A percentile compares a stretch with the other conserved stretches of the same genome.
phyloP scores from a whole-genome alignment of 306 rosid genomes.

The Ochetophila trinervis region DNA sequence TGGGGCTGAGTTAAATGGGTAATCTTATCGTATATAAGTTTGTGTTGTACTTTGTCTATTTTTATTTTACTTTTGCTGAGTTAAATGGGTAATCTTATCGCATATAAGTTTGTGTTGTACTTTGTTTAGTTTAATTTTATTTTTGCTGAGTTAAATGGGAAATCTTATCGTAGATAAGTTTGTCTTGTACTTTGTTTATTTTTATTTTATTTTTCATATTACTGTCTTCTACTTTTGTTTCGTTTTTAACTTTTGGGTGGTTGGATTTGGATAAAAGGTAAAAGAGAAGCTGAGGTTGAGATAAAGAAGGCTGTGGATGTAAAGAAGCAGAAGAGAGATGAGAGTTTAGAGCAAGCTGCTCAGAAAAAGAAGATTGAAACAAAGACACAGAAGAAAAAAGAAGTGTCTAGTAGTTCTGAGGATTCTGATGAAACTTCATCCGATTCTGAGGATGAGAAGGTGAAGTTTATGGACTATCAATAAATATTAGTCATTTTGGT shows the following conservation, averaged over 20 bases:
- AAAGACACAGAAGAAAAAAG: constrained; percentile 40
- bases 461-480: not conserved
- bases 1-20: too few relatives aligned
- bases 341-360: constrained; percentile 37
- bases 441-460: constrained; percentile 63
- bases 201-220: too few relatives aligned
- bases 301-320: constrained; percentile 46
- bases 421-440: constrained; percentile 42
- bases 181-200: not conserved
- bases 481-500: not conserved
- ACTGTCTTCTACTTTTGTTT: too few relatives aligned
- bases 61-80: too few relatives aligned
- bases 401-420: constrained; percentile 51
- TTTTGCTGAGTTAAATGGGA: too few relatives aligned
- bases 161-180: too few relatives aligned
- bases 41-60: not conserved
- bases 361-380: constrained; percentile 50
- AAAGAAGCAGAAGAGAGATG: constrained; percentile 69
- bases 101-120: not conserved
- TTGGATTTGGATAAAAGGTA: constrained; percentile 34
- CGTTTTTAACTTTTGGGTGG: too few relatives aligned
- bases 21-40: too few relatives aligned
- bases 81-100: too few relatives aligned
- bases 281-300: constrained; percentile 63
- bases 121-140: not conserved